A percentile compares a stretch with the other conserved stretches of the same genome.
Evolutionary conservation across 495 filamentous ascomycete species (phyloP).

Genomic region (Tuber microsphaerosporum): DNA sequence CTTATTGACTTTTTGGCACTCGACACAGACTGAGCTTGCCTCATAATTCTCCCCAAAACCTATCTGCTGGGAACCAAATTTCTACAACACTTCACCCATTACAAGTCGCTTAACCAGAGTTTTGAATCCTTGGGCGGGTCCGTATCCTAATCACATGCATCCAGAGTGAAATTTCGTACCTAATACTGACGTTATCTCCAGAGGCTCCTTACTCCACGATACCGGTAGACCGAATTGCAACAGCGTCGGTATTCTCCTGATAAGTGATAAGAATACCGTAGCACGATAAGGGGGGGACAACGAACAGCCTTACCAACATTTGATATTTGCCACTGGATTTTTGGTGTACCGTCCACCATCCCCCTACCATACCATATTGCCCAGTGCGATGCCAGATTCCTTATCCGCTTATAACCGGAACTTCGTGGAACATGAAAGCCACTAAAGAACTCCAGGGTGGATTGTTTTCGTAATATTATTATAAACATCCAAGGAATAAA

Average conservation of each 20-base stretch:
- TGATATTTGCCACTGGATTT: not conserved
- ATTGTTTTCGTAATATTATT: not conserved
- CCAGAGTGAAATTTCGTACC: not conserved
- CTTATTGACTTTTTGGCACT: not conserved
- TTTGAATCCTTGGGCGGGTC: not conserved
- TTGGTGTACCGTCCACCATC: not conserved
- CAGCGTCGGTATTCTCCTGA: not conserved
- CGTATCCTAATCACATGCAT: not conserved
- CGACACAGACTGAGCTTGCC: not conserved
- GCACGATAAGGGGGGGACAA: not conserved
- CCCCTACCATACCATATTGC: not conserved
- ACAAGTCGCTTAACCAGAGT: not conserved
- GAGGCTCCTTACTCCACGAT: not conserved
- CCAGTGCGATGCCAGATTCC: not conserved
- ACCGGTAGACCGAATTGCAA: not conserved
- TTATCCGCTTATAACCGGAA: not conserved
- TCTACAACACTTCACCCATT: not conserved
- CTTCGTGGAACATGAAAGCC: not conserved
- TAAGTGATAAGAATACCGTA: not conserved
- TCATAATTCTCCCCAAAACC: not conserved
- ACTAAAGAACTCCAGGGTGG: not conserved
- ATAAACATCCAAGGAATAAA: not conserved
- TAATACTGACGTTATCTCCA: not conserved
- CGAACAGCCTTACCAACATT: not conserved
- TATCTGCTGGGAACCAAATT: not conserved